Conservation (phyloP, 805 yeast genomes). For the Schwanniomyces yamadae region DNA sequence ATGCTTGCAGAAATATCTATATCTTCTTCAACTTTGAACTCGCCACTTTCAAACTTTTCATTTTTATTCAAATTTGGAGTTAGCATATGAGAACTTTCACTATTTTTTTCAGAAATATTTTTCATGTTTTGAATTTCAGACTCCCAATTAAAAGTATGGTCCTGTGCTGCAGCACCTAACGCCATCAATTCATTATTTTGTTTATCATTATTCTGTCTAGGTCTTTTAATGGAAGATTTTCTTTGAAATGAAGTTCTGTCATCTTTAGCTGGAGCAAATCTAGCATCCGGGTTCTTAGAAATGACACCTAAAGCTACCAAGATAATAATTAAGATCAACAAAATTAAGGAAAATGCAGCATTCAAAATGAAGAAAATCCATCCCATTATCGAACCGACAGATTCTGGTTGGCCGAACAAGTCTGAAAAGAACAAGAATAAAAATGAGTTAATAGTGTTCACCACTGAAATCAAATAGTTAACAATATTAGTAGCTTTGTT, state of each 20-base stretch:
- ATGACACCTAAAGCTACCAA: conserved; percentile 61
- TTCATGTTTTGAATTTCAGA: conserved; percentile 55
- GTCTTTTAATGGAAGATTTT: conserved; percentile 30
- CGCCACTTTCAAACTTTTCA: conserved; percentile 7
- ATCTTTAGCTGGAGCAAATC: conserved; percentile 85
- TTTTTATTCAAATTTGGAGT: conserved; percentile 29
- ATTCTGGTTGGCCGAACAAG: conserved; percentile 75
- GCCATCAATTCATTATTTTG: conserved; percentile 58
- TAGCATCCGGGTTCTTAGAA: conserved; percentile 84
- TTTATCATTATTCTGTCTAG: conserved; percentile 9
- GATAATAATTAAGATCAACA: conserved; percentile 68
- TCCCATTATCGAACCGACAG: conserved; percentile 85
- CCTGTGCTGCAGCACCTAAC: conserved; percentile 78
- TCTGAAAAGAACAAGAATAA: conserved; percentile 84
- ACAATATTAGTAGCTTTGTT: conserved; percentile 80
- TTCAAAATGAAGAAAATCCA: conserved; percentile 85
- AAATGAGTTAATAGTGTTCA: conserved; percentile 75
- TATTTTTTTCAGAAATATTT: conserved; percentile 3
- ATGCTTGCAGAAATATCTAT: conserved; percentile 1
- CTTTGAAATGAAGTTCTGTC: conserved; percentile 88
- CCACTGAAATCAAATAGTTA: conserved; percentile 69
- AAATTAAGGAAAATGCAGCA: conserved; percentile 80
- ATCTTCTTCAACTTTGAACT: conserved; percentile 9
- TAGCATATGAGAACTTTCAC: conserved; percentile 20
- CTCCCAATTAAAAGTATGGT: conserved; percentile 76